Percentiles rank a stretch among this genome's conserved stretches.
These are phyloP conservation scores for Calonectria fujianensis DNA, from an alignment of 2,329 filamentous ascomycete genomes.

Conservation along the genomic window DNA sequence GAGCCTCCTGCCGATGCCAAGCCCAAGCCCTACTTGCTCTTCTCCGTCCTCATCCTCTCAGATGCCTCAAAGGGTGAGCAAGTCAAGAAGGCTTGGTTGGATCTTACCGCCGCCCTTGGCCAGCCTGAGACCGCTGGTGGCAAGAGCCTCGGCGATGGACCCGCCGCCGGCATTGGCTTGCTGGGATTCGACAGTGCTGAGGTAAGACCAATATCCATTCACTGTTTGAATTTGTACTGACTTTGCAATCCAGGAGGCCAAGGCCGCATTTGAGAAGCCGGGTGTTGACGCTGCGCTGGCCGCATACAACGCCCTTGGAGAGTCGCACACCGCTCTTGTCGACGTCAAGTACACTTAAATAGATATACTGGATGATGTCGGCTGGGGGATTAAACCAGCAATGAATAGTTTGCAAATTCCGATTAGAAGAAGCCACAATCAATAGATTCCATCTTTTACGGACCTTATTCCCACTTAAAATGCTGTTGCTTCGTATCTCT, in stretches of 20 bases:
- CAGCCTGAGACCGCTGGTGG: constrained; percentile 32
- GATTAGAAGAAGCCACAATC: neutral
- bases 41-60: constrained; percentile 29
- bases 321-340: constrained; percentile 32
- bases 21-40: constrained; percentile 30
- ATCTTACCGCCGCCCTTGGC: constrained; percentile 28
- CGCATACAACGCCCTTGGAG: constrained; percentile 30
- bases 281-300: constrained; percentile 30
- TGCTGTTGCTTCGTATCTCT: neutral
- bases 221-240: neutral
- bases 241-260: constrained; percentile 25
- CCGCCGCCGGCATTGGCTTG: constrained; percentile 25
- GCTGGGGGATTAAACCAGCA: neutral
- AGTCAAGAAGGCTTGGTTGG: constrained; percentile 29
- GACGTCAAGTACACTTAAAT: neutral
- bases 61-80: constrained; percentile 12
- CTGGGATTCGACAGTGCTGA: constrained; percentile 38
- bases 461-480: neutral
- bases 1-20: neutral
- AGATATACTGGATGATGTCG: neutral
- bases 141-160: constrained; percentile 29
- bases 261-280: constrained; percentile 32
- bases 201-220: neutral
- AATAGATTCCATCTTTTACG: neutral
- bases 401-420: neutral